Evolutionary conservation across 2,329 filamentous ascomycete species (phyloP).

Genomic region (Penicillium sclerotiorum): DNA sequence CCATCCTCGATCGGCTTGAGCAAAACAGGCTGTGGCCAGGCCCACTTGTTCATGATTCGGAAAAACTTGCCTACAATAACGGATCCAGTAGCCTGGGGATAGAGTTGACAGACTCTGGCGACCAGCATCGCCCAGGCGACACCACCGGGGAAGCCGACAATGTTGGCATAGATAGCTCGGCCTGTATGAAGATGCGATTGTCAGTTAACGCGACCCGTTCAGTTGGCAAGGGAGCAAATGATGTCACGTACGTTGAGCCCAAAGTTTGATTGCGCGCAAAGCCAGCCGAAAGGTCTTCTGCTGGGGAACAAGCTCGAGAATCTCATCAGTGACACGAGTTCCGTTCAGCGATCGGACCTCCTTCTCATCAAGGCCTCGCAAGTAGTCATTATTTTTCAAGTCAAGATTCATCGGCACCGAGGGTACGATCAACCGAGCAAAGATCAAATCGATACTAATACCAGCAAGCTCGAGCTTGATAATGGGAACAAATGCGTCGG

Average conservation of each 20-base stretch:
- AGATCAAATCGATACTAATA: slow-evolving; percentile 94
- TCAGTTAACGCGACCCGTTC: slow-evolving; percentile 1
- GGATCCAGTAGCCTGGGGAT: slow-evolving; percentile 86
- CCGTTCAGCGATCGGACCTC: slow-evolving; percentile 91
- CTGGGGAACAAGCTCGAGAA: slow-evolving; percentile 84
- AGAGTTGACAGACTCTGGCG: slow-evolving; percentile 91
- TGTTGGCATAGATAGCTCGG: slow-evolving; percentile 91
- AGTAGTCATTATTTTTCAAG: slow-evolving; percentile 78
- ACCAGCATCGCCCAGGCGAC: slow-evolving; percentile 99
- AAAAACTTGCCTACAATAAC: slow-evolving; percentile 95
- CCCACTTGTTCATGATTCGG: slow-evolving; percentile 85
- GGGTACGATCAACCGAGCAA: slow-evolving; percentile 72
- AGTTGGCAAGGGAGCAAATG: not conserved
- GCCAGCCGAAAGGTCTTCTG: slow-evolving; percentile 87
- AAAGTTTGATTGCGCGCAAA: slow-evolving; percentile 89
- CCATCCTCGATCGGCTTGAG: slow-evolving; percentile 86
- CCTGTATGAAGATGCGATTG: slow-evolving; percentile 38
- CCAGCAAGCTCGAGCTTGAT: slow-evolving; percentile 92
- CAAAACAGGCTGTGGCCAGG: slow-evolving; percentile 90
- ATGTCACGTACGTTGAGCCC: slow-evolving; percentile 70
- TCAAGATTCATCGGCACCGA: slow-evolving; percentile 73
- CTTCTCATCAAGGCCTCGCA: slow-evolving; percentile 82
- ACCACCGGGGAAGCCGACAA: slow-evolving; percentile 94
- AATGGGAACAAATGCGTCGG: slow-evolving; percentile 91
- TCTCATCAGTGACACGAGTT: slow-evolving; percentile 91